Evolutionary conservation across 164 flowering plant genomes (phyloP).

Genomic region (Buxus sempervirens): DNA sequence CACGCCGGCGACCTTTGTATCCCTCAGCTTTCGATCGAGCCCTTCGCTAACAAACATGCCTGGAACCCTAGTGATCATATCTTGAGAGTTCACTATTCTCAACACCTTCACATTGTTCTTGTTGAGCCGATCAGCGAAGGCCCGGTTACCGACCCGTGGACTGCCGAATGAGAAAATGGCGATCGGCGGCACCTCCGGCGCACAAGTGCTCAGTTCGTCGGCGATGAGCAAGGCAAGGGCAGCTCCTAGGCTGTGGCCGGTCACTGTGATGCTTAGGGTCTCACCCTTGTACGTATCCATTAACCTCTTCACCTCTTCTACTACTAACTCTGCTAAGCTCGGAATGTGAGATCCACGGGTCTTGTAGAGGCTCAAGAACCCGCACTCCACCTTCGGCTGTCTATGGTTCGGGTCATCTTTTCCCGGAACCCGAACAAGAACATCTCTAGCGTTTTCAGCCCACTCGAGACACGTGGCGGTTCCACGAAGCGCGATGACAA

Average conservation of each 20-base stretch:
- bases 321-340: slow-evolving; percentile 63
- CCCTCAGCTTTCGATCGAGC: slow-evolving; percentile 35
- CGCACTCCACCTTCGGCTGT: slow-evolving; percentile 71
- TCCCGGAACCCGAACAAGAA: slow-evolving; percentile 33
- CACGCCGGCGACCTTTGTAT: neutral
- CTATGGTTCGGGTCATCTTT: neutral
- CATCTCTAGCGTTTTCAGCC: slow-evolving; percentile 76
- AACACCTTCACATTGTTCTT: slow-evolving; percentile 62
- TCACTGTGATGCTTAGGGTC: slow-evolving; percentile 66
- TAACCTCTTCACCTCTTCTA: slow-evolving; percentile 49
- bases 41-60: slow-evolving; percentile 53
- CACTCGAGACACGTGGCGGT: slow-evolving; percentile 95
- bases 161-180: slow-evolving; percentile 92
- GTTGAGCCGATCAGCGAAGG: slow-evolving; percentile 41
- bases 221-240: slow-evolving; percentile 73
- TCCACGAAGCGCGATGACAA: slow-evolving; percentile 82
- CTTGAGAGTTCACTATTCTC: slow-evolving; percentile 75
- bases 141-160: slow-evolving; percentile 76
- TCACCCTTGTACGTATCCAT: slow-evolving; percentile 65
- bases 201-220: slow-evolving; percentile 55
- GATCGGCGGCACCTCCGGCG: slow-evolving; percentile 43
- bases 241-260: slow-evolving; percentile 95
- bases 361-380: slow-evolving; percentile 68
- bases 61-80: slow-evolving; percentile 73
- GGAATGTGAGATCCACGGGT: slow-evolving; percentile 57